Conservation (phyloP, 2,329 filamentous ascomycete genomes). For the Verticillium dahliae region DNA sequence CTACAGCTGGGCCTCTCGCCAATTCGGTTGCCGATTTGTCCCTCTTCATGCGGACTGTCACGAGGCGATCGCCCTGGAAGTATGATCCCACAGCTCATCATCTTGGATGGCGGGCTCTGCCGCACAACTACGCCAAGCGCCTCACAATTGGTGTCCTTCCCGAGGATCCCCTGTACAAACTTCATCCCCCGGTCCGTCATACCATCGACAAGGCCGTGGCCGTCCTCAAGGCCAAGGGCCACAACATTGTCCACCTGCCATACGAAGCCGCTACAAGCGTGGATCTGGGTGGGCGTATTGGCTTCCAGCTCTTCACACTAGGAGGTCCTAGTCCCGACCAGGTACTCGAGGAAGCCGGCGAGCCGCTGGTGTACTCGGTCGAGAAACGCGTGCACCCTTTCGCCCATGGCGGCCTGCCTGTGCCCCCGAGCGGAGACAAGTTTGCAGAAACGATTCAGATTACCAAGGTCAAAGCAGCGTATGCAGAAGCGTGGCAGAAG, state of each 20-base stretch:
- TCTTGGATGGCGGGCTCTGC: constrained; percentile 36
- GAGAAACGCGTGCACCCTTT: constrained; percentile 10
- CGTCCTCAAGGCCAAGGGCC: constrained; percentile 32
- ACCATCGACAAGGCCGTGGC: constrained; percentile 32
- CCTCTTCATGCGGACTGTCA: constrained; percentile 32
- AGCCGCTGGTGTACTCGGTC: constrained; percentile 35
- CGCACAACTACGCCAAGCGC: constrained; percentile 8
- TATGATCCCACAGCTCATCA: constrained; percentile 33
- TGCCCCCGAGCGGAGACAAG: constrained; percentile 17
- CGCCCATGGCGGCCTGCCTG: constrained; percentile 18
- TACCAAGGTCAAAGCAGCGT: constrained; percentile 22
- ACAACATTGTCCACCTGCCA: constrained; percentile 31
- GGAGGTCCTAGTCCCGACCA: constrained; percentile 20
- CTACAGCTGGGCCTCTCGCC: constrained; percentile 35
- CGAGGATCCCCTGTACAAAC: constrained; percentile 37
- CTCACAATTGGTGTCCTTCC: constrained; percentile 41
- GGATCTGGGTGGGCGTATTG: constrained; percentile 20
- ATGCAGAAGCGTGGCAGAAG: constrained; percentile 32
- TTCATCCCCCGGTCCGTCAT: constrained; percentile 43
- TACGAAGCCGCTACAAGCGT: constrained; percentile 20
- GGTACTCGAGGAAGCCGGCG: constrained; percentile 24
- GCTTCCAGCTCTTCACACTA: constrained; percentile 33
- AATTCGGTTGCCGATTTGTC: constrained; percentile 30
- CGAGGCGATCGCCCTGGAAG: constrained; percentile 32
- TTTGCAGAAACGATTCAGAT: constrained; percentile 34